These are phyloP conservation scores for Dentiscutata heterogama DNA, from an alignment of 371 early-diverging fungal genomes.

Conservation along the genomic window DNA sequence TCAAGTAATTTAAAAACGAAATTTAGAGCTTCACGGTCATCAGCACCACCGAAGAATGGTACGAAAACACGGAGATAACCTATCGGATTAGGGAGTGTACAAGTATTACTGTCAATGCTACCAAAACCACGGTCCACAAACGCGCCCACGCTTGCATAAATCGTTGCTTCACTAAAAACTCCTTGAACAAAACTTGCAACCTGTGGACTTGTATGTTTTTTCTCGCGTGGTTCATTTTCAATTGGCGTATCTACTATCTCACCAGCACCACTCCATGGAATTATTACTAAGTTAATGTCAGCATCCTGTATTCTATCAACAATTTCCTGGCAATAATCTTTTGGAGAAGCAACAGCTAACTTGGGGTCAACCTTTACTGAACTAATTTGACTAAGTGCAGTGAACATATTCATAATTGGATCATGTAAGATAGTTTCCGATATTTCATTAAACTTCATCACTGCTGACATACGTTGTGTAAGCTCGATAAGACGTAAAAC, in stretches of 20 bases:
- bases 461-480: constrained; percentile 75
- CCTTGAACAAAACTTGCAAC: constrained; percentile 60
- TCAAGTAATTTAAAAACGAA: constrained; percentile 53
- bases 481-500: constrained; percentile 78
- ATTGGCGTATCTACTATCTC: constrained; percentile 32
- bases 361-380: constrained; percentile 60
- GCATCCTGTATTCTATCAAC: constrained; percentile 53
- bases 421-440: constrained; percentile 68
- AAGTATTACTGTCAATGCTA: constrained; percentile 10
- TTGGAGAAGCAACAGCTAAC: constrained; percentile 51
- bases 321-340: constrained; percentile 64
- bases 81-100: constrained; percentile 9
- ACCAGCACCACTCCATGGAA: constrained; percentile 58
- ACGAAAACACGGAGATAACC: constrained; percentile 51
- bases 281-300: constrained; percentile 55
- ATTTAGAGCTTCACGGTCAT: constrained; percentile 67
- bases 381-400: constrained; percentile 76
- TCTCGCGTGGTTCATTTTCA: constrained; percentile 12
- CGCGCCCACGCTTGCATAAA: constrained; percentile 61
- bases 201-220: constrained; percentile 51
- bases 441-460: constrained; percentile 76
- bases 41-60: constrained; percentile 71
- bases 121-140: constrained; percentile 83
- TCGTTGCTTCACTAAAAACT: constrained; percentile 53
- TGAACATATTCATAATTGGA: constrained; percentile 78